Percentiles rank a stretch among this genome's conserved stretches.
phyloP scores from a whole-genome alignment of 129 eudicot species.

The Mikania micrantha region DNA sequence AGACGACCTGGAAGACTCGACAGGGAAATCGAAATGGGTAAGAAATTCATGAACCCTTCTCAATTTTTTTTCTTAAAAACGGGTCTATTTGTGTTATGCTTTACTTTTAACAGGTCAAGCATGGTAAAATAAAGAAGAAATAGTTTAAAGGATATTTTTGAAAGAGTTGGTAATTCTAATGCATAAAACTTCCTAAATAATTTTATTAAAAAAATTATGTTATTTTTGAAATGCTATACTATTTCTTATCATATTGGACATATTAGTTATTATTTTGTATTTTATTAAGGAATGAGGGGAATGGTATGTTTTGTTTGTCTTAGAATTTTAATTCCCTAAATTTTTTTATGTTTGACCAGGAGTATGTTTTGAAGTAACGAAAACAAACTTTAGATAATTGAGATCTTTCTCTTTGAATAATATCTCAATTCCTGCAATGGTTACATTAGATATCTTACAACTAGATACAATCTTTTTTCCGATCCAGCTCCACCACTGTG shows the following conservation, averaged over 20 bases:
- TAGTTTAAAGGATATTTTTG: neutral
- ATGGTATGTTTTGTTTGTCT: too few species aligned
- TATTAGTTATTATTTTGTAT: neutral
- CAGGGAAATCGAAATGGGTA: conserved; percentile 89
- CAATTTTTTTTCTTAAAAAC: neutral
- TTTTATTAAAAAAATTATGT: neutral
- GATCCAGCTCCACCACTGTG: too few species aligned
- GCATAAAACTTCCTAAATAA: neutral
- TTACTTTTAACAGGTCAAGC: neutral
- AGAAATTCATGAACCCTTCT: neutral
- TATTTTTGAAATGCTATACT: neutral
- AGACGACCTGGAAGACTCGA: conserved; percentile 96
- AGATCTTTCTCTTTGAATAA: too few species aligned
- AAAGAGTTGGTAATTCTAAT: neutral
- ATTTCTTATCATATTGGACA: neutral
- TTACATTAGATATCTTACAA: too few species aligned
- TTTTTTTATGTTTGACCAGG: too few species aligned
- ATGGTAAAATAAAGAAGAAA: neutral
- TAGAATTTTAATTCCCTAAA: too few species aligned
- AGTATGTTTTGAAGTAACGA: too few species aligned
- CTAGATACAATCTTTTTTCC: too few species aligned
- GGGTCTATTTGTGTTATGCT: neutral
- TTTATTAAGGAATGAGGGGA: too few species aligned
- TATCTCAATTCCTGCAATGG: too few species aligned
- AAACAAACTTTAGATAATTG: too few species aligned